phyloP scores from a whole-genome alignment of 2,329 filamentous ascomycete species.

The Fusarium sp. region DNA sequence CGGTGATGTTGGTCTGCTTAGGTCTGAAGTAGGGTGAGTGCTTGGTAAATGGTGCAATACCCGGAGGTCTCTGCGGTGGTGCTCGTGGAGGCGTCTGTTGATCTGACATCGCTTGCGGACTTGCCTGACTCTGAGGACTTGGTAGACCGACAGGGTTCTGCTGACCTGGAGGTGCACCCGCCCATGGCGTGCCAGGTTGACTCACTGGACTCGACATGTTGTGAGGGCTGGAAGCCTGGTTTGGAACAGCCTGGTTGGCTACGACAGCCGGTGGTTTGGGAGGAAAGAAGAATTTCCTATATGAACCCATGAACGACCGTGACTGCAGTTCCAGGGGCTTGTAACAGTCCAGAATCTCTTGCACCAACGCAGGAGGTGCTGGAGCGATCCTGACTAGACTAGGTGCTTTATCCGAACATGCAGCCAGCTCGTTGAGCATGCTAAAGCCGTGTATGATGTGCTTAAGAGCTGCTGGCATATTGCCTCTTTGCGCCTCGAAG shows the following conservation, averaged over 20 bases:
- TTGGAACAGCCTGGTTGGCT: constrained; percentile 8
- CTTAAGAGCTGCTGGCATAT: constrained; percentile 54
- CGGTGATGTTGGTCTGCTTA: constrained; percentile 46
- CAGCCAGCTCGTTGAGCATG: constrained; percentile 54
- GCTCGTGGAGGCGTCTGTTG: constrained; percentile 35
- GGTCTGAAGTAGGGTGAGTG: constrained; percentile 53
- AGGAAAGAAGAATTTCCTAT: constrained; percentile 50
- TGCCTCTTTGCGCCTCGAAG: constrained; percentile 55
- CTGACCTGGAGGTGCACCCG: constrained; percentile 6
- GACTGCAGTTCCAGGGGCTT: constrained; percentile 54
- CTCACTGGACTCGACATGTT: constrained; percentile 39
- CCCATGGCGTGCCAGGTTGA: constrained; percentile 46
- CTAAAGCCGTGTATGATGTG: constrained; percentile 55
- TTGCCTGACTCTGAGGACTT: constrained; percentile 51
- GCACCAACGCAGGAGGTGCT: constrained; percentile 51
- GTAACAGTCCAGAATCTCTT: constrained; percentile 55
- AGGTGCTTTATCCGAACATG: constrained; percentile 51
- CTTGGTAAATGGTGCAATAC: constrained; percentile 53
- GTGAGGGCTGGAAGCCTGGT: constrained; percentile 15
- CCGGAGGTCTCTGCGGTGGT: constrained; percentile 43
- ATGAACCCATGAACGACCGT: constrained; percentile 54
- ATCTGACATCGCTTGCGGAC: constrained; percentile 41
- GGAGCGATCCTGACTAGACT: constrained; percentile 53
- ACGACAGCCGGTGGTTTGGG: constrained; percentile 25
- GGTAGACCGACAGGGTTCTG: constrained; percentile 41